Evolutionary conservation across 768 basidiomycete species (phyloP).

Genomic region (Multifurca ochricompacta): DNA sequence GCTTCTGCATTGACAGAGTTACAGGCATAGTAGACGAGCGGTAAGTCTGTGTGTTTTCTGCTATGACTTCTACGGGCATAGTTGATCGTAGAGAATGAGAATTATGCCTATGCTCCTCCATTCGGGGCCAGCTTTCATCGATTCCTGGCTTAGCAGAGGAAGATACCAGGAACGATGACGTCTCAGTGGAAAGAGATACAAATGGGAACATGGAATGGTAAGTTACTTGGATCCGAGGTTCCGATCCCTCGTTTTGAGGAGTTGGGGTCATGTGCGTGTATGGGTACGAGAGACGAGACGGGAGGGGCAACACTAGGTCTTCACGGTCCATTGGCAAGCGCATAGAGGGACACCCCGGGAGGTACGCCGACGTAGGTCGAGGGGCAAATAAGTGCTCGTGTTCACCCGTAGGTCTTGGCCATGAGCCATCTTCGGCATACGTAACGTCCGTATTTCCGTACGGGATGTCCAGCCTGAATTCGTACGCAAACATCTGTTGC

Average conservation of each 20-base stretch:
- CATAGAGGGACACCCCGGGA: background rate
- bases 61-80: background rate
- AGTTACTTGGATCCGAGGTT: background rate
- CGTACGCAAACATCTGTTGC: conserved; percentile 20
- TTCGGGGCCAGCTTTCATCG: background rate
- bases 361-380: background rate
- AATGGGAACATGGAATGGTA: background rate
- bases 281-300: background rate
- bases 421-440: background rate
- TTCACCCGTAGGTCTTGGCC: background rate
- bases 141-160: background rate
- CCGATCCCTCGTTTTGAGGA: background rate
- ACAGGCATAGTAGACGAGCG: background rate
- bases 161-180: background rate
- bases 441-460: background rate
- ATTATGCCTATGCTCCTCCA: background rate
- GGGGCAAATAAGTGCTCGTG: background rate
- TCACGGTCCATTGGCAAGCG: background rate
- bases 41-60: background rate
- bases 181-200: background rate
- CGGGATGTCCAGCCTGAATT: conserved; percentile 12
- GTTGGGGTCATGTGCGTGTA: background rate
- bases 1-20: background rate
- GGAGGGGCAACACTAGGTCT: background rate
- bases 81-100: background rate